Evolutionary conservation across 1,139 yeast genomes (phyloP), one percentile per base, ranked within the genome.

Genomic region (Scheffersomyces parashehatae): DNA sequence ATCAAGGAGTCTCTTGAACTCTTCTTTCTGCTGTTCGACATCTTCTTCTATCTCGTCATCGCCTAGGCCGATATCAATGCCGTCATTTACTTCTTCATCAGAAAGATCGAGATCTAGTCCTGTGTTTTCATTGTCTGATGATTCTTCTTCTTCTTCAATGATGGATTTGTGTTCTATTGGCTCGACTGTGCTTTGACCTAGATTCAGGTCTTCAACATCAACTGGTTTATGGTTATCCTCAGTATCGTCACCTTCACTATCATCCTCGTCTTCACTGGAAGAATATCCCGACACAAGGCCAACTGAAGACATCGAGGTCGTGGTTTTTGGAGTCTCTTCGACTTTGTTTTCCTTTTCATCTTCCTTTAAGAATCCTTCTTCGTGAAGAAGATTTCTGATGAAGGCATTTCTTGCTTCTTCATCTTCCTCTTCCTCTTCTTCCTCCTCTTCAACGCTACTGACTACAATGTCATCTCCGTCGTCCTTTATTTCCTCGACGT

Each of bases 1-100:
- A 28, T 65, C 61, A 5, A 74, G 58, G 14, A 73, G 54, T 2
- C 39, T 36, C 4, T 46, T 43, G 46, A 68, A 68, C 1, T 53
- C 62, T 3, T 38, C 31, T n/a, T 38, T 41, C 2, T 28, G 38
- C 13, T 28, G 39, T 4, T 30, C 37, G 5, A 35, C 41, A 2
- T 20, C 26, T 20, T 35, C 36, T 5, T 14, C 37, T 2, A 42
- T 36, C 26, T 48, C 31, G 13, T 29, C 31, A n/a, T 29, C 31
- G 7, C 26, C 26, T 20, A 20, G 9, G 3, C 7, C 26, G 26
- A 20, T 6, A 20, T 20, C 26, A 20, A 20, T n/a, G 6, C 20
- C 37, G 4, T 32, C 36, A 7, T 11, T 20, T 12, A 29, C 34
- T 28, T 47, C 57, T 4, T 51, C 54, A 4, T 56, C 63, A 10